Evolutionary conservation across 1,284 basidiomycete genomes (phyloP).

Genomic region (Tetrapyrgos nigripes): DNA sequence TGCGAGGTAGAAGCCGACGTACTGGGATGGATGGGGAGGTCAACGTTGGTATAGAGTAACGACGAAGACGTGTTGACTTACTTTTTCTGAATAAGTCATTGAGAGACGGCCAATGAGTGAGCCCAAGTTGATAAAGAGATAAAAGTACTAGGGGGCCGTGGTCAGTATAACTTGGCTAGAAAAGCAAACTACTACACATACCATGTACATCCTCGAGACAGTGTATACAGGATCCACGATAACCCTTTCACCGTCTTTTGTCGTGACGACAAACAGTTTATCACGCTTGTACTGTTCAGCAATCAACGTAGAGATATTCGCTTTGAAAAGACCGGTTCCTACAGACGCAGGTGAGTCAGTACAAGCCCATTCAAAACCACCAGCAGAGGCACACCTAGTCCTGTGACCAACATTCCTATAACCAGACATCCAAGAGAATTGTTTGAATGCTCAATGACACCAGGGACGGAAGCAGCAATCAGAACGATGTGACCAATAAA

Average conservation of each 20-base stretch:
- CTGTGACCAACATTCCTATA: conserved; percentile 39
- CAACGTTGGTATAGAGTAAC: not conserved
- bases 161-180: not conserved
- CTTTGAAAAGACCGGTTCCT: conserved; percentile 81
- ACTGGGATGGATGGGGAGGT: conserved; percentile 37
- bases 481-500: conserved; percentile 12
- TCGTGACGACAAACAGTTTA: conserved; percentile 61
- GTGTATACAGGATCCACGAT: conserved; percentile 84
- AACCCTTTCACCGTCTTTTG: conserved; percentile 73
- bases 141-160: conserved; percentile 64
- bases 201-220: conserved; percentile 75
- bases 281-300: conserved; percentile 76
- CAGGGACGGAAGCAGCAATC: conserved; percentile 6
- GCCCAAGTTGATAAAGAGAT: conserved; percentile 81
- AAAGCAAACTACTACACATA: conserved; percentile 29
- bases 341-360: conserved; percentile 9
- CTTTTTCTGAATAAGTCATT: conserved; percentile 80
- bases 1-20: conserved; percentile 75
- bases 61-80: conserved; percentile 42
- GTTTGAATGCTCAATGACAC: conserved; percentile 34
- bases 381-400: conserved; percentile 32
- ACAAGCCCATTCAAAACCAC: conserved; percentile 39
- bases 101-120: conserved; percentile 72
- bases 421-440: conserved; percentile 10
- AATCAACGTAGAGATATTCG: conserved; percentile 80